A percentile compares a stretch with the other conserved stretches of the same genome.
phyloP scores from a whole-genome alignment of 805 yeast species.

The Candida fluviatilis region DNA sequence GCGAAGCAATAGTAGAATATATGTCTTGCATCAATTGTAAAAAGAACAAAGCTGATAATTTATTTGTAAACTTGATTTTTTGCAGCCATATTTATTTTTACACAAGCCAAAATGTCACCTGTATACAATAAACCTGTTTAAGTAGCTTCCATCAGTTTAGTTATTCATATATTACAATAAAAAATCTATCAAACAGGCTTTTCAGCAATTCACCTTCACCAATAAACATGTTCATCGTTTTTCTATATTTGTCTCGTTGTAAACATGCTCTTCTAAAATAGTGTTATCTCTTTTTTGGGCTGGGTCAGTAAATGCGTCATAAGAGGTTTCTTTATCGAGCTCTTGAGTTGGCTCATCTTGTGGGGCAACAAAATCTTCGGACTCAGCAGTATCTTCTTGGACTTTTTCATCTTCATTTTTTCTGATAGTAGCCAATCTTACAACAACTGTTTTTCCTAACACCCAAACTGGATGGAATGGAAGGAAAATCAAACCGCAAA shows the following conservation, averaged over 20 bases:
- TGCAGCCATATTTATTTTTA: constrained; percentile 1
- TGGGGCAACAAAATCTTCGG: neutral
- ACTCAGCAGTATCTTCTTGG: neutral
- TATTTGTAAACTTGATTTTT: neutral
- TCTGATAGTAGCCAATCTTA: constrained; percentile 11
- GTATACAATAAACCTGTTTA: too few relatives aligned
- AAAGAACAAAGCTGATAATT: neutral
- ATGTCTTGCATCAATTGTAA: neutral
- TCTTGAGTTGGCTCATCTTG: neutral
- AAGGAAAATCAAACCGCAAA: constrained; percentile 26
- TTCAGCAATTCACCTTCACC: too few relatives aligned
- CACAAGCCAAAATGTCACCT: too few relatives aligned
- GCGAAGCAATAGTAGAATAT: neutral
- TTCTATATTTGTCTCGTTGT: too few relatives aligned
- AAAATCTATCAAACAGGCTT: too few relatives aligned
- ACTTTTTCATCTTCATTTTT: constrained; percentile 9
- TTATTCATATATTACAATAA: too few relatives aligned
- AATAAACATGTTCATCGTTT: too few relatives aligned
- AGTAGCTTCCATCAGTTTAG: too few relatives aligned
- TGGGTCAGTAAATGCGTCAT: neutral
- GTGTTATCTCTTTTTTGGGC: neutral
- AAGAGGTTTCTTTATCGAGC: neutral
- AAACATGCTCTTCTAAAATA: neutral
- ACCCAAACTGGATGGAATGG: constrained; percentile 34
- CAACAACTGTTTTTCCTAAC: constrained; percentile 33